Evolutionary conservation across 1,284 basidiomycete genomes (phyloP).

Genomic region (Melampsora occidentalis): DNA sequence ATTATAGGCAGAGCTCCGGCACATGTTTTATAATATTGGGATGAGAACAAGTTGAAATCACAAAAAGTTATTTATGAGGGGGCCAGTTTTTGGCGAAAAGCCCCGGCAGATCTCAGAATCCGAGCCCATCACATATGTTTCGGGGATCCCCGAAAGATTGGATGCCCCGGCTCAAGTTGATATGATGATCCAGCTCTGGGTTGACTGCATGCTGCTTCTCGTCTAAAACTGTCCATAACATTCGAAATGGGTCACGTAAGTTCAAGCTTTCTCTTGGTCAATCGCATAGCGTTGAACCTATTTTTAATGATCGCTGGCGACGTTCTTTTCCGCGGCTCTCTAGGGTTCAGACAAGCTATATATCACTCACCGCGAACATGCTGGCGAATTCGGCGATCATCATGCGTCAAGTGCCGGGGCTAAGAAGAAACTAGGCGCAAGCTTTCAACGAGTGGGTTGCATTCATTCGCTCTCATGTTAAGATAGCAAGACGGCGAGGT

Average conservation of each 20-base stretch:
- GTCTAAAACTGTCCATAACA: neutral
- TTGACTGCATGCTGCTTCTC: no score
- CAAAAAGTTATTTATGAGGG: no score
- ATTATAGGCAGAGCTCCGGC: no score
- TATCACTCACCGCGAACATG: constrained; percentile 77
- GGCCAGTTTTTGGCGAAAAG: no score
- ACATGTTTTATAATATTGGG: no score
- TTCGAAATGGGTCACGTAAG: constrained; percentile 14
- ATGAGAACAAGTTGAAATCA: no score
- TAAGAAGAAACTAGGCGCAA: constrained; percentile 30
- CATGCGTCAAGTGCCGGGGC: constrained; percentile 40
- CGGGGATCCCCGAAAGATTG: no score
- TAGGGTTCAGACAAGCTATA: constrained; percentile 60
- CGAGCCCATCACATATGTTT: no score
- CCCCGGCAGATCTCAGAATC: no score
- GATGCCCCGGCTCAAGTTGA: no score
- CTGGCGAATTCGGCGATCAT: constrained; percentile 62
- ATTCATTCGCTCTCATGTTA: constrained; percentile 53
- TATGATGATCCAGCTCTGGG: no score
- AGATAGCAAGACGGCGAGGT: constrained; percentile 63
- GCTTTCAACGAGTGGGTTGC: constrained; percentile 34
- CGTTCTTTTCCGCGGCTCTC: neutral
- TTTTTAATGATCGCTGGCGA: neutral
- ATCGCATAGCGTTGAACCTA: neutral
- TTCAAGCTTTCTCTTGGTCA: neutral